Conservation (phyloP, 2,329 filamentous ascomycete species). For the Fusarium globosum region DNA sequence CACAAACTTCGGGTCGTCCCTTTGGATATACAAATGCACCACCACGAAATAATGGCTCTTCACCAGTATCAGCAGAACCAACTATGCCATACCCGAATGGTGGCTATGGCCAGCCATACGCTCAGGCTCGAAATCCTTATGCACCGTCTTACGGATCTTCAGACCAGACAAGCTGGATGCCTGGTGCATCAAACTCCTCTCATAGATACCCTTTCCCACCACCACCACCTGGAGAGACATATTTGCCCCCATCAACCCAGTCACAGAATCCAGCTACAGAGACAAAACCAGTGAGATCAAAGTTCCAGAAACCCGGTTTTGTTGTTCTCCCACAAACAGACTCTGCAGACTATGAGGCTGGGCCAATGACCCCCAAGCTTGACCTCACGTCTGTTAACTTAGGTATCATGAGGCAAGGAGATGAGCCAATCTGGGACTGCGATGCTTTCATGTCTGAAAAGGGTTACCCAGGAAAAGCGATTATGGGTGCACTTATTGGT, state of each 20-base stretch:
- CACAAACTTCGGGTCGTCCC: too few species aligned
- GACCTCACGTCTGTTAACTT: neutral
- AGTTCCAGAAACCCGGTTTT: slow-evolving; percentile 13
- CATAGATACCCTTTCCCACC: too few species aligned
- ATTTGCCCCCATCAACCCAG: too few species aligned
- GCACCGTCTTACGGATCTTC: neutral
- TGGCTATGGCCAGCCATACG: neutral
- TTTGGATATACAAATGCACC: neutral
- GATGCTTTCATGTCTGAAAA: neutral
- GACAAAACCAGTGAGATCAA: neutral
- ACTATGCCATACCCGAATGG: neutral
- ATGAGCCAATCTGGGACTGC: slow-evolving; percentile 10
- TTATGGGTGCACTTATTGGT: slow-evolving; percentile 20
- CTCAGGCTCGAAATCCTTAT: neutral
- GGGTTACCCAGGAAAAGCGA: neutral
- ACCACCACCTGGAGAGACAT: too few species aligned
- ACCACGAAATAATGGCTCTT: neutral
- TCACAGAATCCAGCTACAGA: neutral
- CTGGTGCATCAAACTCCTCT: neutral
- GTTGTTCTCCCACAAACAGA: slow-evolving; percentile 16
- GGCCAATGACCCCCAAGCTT: neutral
- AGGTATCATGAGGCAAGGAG: slow-evolving; percentile 5
- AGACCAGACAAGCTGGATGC: neutral
- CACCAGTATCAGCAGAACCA: neutral
- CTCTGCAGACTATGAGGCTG: slow-evolving; percentile 6